These are phyloP conservation scores for Scenedesmus sp. DNA, from an alignment of 163 green algal genomes.

Conservation along the genomic window DNA sequence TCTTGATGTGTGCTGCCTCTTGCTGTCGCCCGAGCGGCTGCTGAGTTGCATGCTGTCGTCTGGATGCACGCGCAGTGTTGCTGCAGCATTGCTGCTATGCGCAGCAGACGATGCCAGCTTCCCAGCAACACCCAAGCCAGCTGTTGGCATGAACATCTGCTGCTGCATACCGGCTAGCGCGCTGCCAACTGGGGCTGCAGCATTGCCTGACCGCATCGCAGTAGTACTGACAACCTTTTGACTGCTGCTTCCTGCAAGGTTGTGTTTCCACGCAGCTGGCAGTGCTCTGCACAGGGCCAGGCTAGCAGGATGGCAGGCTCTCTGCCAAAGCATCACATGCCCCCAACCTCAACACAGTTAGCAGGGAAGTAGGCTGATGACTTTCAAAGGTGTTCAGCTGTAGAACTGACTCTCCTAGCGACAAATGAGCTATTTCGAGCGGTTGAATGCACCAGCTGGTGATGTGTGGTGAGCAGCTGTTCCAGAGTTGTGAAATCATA, in stretches of 20 bases:
- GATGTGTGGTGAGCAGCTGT: not conserved
- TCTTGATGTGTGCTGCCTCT: not conserved
- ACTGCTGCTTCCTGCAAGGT: not conserved
- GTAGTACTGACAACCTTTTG: not conserved
- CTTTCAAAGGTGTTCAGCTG: not conserved
- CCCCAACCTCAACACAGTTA: not conserved
- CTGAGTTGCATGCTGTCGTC: not conserved
- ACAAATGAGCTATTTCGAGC: not conserved
- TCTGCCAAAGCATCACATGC: not conserved
- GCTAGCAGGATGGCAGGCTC: not conserved
- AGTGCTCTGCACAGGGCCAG: not conserved
- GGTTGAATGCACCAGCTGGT: not conserved
- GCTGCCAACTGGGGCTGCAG: not conserved
- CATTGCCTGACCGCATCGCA: not conserved
- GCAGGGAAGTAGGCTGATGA: not conserved
- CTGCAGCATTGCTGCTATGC: not conserved
- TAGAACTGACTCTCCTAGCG: too few relatives aligned
- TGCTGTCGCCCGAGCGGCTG: not conserved
- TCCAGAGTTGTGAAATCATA: not conserved
- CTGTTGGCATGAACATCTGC: not conserved
- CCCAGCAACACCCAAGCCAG: not conserved
- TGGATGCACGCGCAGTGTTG: not conserved
- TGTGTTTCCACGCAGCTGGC: not conserved
- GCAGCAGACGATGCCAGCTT: not conserved
- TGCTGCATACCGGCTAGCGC: not conserved